phyloP scores from a whole-genome alignment of 2,329 filamentous ascomycete species.

The Colletotrichum sp. region DNA sequence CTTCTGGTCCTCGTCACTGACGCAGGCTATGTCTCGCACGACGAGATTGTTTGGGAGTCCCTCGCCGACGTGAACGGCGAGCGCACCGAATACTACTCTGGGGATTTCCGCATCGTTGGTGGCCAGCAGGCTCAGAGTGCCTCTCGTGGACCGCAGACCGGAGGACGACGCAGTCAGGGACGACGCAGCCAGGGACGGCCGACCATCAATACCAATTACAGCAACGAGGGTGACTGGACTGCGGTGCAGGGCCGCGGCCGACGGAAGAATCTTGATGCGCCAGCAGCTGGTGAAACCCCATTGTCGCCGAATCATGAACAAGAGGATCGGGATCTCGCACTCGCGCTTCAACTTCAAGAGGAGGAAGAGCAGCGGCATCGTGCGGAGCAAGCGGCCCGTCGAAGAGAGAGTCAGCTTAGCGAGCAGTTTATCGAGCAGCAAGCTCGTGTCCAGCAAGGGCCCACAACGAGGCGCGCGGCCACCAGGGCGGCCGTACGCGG shows the following conservation, averaged over 20 bases:
- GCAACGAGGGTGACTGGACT: constrained; percentile 52
- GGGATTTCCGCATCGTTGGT: constrained; percentile 87
- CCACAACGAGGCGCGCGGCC: constrained; percentile 26
- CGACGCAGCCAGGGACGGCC: neutral
- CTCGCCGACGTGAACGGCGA: constrained; percentile 87
- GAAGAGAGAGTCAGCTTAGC: constrained; percentile 70
- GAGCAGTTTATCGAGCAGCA: constrained; percentile 74
- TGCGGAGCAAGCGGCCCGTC: constrained; percentile 62
- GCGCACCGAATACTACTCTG: constrained; percentile 82
- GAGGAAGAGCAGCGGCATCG: constrained; percentile 84
- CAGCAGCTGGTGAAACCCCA: constrained; percentile 24
- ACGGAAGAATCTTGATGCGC: neutral
- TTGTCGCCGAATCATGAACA: constrained; percentile 59
- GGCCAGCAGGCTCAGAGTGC: constrained; percentile 41
- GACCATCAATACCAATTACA: neutral
- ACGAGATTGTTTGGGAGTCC: constrained; percentile 96
- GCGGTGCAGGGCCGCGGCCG: constrained; percentile 46
- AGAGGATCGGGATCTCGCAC: constrained; percentile 85
- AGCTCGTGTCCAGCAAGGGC: constrained; percentile 39
- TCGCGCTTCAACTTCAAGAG: constrained; percentile 92
- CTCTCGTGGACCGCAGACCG: neutral
- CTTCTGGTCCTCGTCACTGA: constrained; percentile 90
- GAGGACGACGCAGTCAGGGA: neutral
- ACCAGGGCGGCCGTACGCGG: constrained; percentile 19
- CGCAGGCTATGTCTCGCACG: constrained; percentile 83